phyloP scores from a whole-genome alignment of 768 basidiomycete genomes.

The Leccinum disarticulatum region DNA sequence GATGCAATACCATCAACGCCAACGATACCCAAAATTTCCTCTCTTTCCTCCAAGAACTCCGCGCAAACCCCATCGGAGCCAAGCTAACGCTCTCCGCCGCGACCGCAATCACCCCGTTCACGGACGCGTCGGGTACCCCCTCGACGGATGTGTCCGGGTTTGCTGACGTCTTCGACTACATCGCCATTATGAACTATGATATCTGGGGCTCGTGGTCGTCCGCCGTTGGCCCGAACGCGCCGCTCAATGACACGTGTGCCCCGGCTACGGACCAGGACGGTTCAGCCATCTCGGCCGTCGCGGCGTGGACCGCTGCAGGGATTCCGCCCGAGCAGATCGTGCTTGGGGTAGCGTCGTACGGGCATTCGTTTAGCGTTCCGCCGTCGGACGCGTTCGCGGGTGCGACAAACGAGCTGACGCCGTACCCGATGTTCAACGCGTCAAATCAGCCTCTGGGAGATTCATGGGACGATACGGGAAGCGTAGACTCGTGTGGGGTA shows the following conservation, averaged over 20 bases:
- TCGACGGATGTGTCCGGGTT: slow-evolving; percentile 63
- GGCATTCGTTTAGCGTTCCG: slow-evolving; percentile 58
- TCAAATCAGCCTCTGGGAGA: slow-evolving; percentile 51
- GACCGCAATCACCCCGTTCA: slow-evolving; percentile 62
- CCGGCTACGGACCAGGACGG: slow-evolving; percentile 56
- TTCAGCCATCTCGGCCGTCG: slow-evolving; percentile 72
- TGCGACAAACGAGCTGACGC: slow-evolving; percentile 36
- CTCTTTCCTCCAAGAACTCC: slow-evolving; percentile 68
- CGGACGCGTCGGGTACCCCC: slow-evolving; percentile 51
- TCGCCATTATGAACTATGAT: slow-evolving; percentile 66
- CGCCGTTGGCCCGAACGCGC: slow-evolving; percentile 72
- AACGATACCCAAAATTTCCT: slow-evolving; percentile 78
- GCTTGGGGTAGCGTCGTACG: slow-evolving; percentile 81
- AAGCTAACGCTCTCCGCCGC: slow-evolving; percentile 69
- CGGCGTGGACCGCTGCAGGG: slow-evolving; percentile 72
- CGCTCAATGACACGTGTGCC: slow-evolving; percentile 75
- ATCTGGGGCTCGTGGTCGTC: slow-evolving; percentile 38
- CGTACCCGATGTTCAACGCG: slow-evolving; percentile 52
- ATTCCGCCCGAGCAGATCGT: slow-evolving; percentile 71
- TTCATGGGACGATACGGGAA: slow-evolving; percentile 49
- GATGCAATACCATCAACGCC: slow-evolving; percentile 56
- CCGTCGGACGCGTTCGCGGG: slow-evolving; percentile 36
- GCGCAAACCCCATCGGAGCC: slow-evolving; percentile 47
- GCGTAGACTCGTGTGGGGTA: slow-evolving; percentile 56
- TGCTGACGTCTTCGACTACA: slow-evolving; percentile 62